Conservation (phyloP, 257 asterid species). For the Solanum chiquidenum region DNA sequence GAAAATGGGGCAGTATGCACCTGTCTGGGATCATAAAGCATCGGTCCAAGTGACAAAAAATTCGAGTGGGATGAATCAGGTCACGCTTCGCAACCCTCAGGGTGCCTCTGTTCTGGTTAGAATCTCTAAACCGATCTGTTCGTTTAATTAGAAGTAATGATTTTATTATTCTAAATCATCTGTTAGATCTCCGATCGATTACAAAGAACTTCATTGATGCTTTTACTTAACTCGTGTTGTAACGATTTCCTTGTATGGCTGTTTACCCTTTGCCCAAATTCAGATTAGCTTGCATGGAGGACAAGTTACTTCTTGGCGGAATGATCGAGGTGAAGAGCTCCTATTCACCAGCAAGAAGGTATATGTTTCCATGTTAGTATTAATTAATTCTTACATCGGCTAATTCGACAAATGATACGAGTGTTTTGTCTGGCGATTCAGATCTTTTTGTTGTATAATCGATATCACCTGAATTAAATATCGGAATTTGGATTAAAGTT, state of each 20-base stretch:
- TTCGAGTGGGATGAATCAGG: constrained; percentile 74
- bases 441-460: neutral
- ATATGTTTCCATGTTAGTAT: neutral
- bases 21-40: constrained; percentile 65
- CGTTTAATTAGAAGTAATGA: neutral
- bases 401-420: neutral
- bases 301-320: constrained; percentile 85
- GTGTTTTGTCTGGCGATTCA: neutral
- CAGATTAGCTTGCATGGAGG: constrained; percentile 91
- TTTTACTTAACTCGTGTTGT: neutral
- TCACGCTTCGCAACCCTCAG: constrained; percentile 65
- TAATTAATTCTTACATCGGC: neutral
- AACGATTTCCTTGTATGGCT: neutral
- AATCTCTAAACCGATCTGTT: constrained; percentile 8
- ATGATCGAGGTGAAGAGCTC: constrained; percentile 84
- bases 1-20: constrained; percentile 76
- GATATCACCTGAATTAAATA: neutral
- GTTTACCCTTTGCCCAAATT: neutral
- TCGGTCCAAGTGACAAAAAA: constrained; percentile 63
- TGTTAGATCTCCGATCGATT: neutral
- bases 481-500: neutral
- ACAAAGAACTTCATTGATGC: neutral
- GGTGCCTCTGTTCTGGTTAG: constrained; percentile 88
- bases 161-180: neutral
- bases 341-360: constrained; percentile 91